phyloP scores from a whole-genome alignment of 2,329 filamentous ascomycete species.

The Aspergillus intermedius region DNA sequence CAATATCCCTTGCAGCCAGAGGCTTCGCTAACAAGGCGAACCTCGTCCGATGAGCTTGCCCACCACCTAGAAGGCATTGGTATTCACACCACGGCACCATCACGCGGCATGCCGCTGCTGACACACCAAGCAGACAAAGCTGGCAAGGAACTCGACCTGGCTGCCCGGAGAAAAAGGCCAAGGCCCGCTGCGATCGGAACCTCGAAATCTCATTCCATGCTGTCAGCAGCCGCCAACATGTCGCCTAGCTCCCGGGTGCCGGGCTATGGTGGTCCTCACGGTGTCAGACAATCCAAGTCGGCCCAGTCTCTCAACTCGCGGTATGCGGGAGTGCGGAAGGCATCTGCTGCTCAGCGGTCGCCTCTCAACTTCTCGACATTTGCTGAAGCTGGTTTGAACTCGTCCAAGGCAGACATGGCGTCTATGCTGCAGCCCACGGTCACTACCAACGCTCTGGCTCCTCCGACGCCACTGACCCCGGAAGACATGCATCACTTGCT shows the following conservation, averaged over 20 bases:
- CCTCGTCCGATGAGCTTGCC: constrained; percentile 29
- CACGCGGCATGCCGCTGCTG: constrained; percentile 20
- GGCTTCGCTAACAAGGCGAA: constrained; percentile 22
- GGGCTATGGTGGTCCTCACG: constrained; percentile 28
- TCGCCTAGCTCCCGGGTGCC: constrained; percentile 35
- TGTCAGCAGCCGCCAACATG: constrained; percentile 34
- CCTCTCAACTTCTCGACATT: constrained; percentile 41
- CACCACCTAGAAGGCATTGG: constrained; percentile 30
- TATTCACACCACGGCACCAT: constrained; percentile 22
- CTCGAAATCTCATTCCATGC: constrained; percentile 31
- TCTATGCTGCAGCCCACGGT: constrained; percentile 28
- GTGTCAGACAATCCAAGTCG: constrained; percentile 42
- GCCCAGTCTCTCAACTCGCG: constrained; percentile 39
- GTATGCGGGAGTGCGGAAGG: constrained; percentile 43
- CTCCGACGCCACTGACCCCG: constrained; percentile 39
- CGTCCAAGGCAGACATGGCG: constrained; percentile 27
- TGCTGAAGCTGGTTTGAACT: constrained; percentile 36
- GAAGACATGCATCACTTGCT: constrained; percentile 37
- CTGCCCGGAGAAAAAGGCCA: constrained; percentile 41
- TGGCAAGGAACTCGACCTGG: constrained; percentile 40
- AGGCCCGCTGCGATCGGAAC: constrained; percentile 43
- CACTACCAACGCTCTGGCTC: constrained; percentile 31
- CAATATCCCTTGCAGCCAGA: constrained; percentile 29
- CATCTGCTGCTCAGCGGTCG: constrained; percentile 41
- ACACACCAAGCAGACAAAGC: constrained; percentile 19